Conservation (phyloP, 805 yeast species). For the Candida manassasensis region DNA sequence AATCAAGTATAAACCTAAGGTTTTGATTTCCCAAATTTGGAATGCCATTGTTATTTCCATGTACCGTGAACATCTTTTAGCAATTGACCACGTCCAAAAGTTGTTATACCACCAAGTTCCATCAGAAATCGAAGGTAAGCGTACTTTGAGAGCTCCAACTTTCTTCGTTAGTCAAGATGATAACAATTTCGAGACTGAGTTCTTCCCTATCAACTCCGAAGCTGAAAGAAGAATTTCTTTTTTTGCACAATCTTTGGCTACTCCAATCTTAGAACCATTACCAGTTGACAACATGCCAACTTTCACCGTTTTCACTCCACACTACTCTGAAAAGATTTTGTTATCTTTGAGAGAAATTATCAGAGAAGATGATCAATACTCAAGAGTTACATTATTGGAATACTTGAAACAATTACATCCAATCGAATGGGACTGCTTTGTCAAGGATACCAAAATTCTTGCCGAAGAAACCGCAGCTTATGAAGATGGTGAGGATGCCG, state of each 20-base stretch:
- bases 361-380: slow-evolving; percentile 61
- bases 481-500: slow-evolving; percentile 47
- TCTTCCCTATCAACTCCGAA: slow-evolving; percentile 94
- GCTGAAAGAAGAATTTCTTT: slow-evolving; percentile 99
- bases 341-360: slow-evolving; percentile 75
- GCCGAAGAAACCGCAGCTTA: slow-evolving; percentile 50
- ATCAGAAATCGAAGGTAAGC: slow-evolving; percentile 94
- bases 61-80: slow-evolving; percentile 98
- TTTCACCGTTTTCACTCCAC: slow-evolving; percentile 88
- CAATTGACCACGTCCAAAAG: slow-evolving; percentile 98
- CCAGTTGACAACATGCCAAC: slow-evolving; percentile 99
- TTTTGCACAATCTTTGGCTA: slow-evolving; percentile 97
- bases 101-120: slow-evolving; percentile 98
- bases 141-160: slow-evolving; percentile 98
- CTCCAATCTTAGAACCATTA: slow-evolving; percentile 97
- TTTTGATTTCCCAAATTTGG: slow-evolving; percentile 97
- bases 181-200: slow-evolving; percentile 89
- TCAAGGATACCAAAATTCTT: slow-evolving; percentile 49
- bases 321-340: slow-evolving; percentile 77
- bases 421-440: slow-evolving; percentile 53
- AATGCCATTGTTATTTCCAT: slow-evolving; percentile 97
- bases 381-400: slow-evolving; percentile 51
- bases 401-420: slow-evolving; percentile 54
- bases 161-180: slow-evolving; percentile 98
- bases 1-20: slow-evolving; percentile 97